These are phyloP conservation scores for Phycomyces blakesleeanus DNA, from an alignment of 192 early-diverging fungal species.

Conservation along the genomic window DNA sequence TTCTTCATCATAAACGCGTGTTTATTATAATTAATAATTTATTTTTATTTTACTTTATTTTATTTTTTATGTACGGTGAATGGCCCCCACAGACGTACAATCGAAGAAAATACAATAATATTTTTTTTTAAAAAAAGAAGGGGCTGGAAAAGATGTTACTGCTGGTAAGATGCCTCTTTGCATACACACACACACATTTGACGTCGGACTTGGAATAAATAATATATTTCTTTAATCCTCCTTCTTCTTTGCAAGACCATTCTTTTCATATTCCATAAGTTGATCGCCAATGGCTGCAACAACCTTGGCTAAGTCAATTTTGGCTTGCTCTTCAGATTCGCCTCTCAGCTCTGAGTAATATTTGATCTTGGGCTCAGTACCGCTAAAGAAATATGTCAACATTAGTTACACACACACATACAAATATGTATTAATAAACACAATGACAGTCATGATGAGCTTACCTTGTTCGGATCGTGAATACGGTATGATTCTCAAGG, in stretches of 20 bases:
- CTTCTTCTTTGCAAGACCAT: slow-evolving; percentile 40
- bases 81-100: too few species aligned
- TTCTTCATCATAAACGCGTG: neutral
- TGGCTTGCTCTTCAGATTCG: slow-evolving; percentile 42
- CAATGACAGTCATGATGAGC: neutral
- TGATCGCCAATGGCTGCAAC: slow-evolving; percentile 49
- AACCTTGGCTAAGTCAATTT: slow-evolving; percentile 46
- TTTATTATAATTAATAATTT: too few species aligned
- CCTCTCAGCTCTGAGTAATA: slow-evolving; percentile 73
- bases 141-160: too few species aligned
- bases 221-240: slow-evolving; percentile 31
- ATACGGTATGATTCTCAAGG: slow-evolving; percentile 62
- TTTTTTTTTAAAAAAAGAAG: too few species aligned
- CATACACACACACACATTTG: neutral
- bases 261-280: slow-evolving; percentile 49
- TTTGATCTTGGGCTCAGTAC: slow-evolving; percentile 92
- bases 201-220: neutral
- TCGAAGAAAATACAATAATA: too few species aligned
- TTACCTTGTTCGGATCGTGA: slow-evolving; percentile 60
- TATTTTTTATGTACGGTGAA: too few species aligned
- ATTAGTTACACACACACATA: too few species aligned
- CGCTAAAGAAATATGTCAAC: slow-evolving; percentile 47
- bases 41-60: too few species aligned
- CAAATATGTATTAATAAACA: too few species aligned
- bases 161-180: too few species aligned